Base-by-base conservation (phyloP, 1,284 basidiomycete species). In the Tilletia walkeri region DNA sequence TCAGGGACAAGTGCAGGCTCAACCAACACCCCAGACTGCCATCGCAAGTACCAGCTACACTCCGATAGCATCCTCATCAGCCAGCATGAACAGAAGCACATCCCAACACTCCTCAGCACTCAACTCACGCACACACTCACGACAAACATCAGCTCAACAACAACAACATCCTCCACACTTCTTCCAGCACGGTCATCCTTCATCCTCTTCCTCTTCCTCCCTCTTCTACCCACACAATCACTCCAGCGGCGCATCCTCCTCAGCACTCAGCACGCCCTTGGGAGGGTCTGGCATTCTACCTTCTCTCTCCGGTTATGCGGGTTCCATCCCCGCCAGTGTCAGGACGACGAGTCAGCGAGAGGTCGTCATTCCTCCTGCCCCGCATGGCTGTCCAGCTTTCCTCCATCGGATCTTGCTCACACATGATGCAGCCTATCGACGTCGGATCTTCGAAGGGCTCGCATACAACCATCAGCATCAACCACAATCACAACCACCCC, bases 361-460 rank as follows among this genome's bases (percentile, higher is more conserved):
- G 4, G 7, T 41, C 10, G 20, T 39, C 6, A 38, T 63, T 4
- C 59, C 59, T 18, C 59, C 59, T 14, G 36, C 59, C 9, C 59
- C 59, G 18, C 5, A 9, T 18, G 36, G 38, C 30, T 63, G 59
- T 63, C 59, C 59, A 10, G 7, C 59, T 14, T 63, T 63, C 34
- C 36, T 63, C 12, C 59, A 63, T 41, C 59, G 59, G 36, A 63
- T 63, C 59, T 38, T 63, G 4, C 30, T 63, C 59, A 63, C 30
- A 10, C 36, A 63, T 38, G 59, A 63, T n/a, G 59, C 34, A 3
- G 59, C 30, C 30, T 63, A 63, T 20, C 59, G 59, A 20, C 30
- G 41, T 3, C 41, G 41, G 9, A 14, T 45, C 41, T 45, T 45
- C 14, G 41, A 7, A 7, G 41, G 41, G 24, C 24, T 30, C 24